These are phyloP conservation scores for Nepenthes alata DNA, from an alignment of 179 eudicot genomes.

Conservation along the genomic window DNA sequence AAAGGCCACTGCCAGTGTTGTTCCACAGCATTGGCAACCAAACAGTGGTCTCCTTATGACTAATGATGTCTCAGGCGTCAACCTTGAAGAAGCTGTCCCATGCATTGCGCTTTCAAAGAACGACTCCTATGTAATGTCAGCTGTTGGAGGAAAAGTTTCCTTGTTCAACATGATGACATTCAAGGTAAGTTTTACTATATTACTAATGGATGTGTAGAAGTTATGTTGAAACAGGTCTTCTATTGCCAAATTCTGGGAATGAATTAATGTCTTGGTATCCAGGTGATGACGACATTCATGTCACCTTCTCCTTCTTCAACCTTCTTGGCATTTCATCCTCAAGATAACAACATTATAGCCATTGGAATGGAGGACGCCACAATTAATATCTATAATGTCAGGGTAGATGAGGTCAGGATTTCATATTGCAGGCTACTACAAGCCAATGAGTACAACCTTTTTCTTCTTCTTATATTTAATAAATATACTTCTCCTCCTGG, in stretches of 20 bases:
- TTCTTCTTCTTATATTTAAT: background rate
- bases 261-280: constrained; percentile 6
- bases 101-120: constrained; percentile 92
- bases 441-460: background rate
- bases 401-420: constrained; percentile 65
- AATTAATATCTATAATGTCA: constrained; percentile 78
- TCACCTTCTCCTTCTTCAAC: constrained; percentile 88
- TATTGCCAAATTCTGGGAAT: background rate
- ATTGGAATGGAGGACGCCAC: constrained; percentile 94
- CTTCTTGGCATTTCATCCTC: constrained; percentile 82
- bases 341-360: constrained; percentile 84
- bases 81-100: constrained; percentile 75
- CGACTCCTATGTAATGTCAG: constrained; percentile 91
- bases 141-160: constrained; percentile 80
- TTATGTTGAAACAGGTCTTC: background rate
- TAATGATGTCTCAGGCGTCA: constrained; percentile 71
- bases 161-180: constrained; percentile 92
- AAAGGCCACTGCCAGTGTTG: constrained; percentile 83
- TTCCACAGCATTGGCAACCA: constrained; percentile 95
- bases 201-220: background rate
- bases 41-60: constrained; percentile 83
- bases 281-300: constrained; percentile 94
- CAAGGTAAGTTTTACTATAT: constrained; percentile 32
- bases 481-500: background rate
- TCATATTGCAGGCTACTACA: background rate